A percentile compares a stretch with the other conserved stretches of the same genome.
phyloP scores from a whole-genome alignment of 176 grass and related monocot species.

The Miscanthus lutarioriparius region DNA sequence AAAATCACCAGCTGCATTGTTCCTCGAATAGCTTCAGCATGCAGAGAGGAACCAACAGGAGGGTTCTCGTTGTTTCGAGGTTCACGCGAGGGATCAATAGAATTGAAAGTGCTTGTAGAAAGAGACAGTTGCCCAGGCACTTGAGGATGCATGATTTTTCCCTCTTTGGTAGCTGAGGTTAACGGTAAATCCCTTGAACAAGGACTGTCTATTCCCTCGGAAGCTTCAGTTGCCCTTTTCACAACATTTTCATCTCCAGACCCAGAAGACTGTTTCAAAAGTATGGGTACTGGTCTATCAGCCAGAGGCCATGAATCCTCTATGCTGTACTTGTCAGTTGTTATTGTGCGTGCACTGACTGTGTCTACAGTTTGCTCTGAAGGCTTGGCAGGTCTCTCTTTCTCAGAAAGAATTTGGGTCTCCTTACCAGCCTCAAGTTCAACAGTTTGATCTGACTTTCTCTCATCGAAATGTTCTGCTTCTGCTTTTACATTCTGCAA shows the following conservation, averaged over 20 bases:
- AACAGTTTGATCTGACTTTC: slow-evolving; percentile 40
- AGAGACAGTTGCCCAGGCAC: background rate
- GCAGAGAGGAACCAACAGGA: no score
- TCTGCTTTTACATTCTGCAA: slow-evolving; percentile 38
- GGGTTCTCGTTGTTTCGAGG: slow-evolving; percentile 39
- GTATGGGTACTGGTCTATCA: slow-evolving; percentile 27
- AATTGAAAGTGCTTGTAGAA: slow-evolving; percentile 46
- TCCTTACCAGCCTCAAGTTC: slow-evolving; percentile 55
- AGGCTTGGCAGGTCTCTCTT: slow-evolving; percentile 38
- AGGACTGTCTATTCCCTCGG: slow-evolving; percentile 36
- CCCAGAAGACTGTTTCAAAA: slow-evolving; percentile 35
- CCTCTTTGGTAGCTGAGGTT: slow-evolving; percentile 46
- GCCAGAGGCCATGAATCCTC: slow-evolving; percentile 44
- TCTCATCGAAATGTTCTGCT: slow-evolving; percentile 41
- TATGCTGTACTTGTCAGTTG: slow-evolving; percentile 48
- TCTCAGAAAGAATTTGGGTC: slow-evolving; percentile 45
- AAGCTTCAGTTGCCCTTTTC: slow-evolving; percentile 40
- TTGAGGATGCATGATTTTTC: slow-evolving; percentile 58
- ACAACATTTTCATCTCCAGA: slow-evolving; percentile 36
- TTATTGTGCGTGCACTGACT: slow-evolving; percentile 32
- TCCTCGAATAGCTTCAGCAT: slow-evolving; percentile 56
- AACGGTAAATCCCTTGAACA: slow-evolving; percentile 34
- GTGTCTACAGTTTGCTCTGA: slow-evolving; percentile 40
- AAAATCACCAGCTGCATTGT: slow-evolving; percentile 70
- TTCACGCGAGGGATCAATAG: slow-evolving; percentile 56